phyloP scores from a whole-genome alignment of 2,329 filamentous ascomycete genomes.

The Fusarium gaditjirri region DNA sequence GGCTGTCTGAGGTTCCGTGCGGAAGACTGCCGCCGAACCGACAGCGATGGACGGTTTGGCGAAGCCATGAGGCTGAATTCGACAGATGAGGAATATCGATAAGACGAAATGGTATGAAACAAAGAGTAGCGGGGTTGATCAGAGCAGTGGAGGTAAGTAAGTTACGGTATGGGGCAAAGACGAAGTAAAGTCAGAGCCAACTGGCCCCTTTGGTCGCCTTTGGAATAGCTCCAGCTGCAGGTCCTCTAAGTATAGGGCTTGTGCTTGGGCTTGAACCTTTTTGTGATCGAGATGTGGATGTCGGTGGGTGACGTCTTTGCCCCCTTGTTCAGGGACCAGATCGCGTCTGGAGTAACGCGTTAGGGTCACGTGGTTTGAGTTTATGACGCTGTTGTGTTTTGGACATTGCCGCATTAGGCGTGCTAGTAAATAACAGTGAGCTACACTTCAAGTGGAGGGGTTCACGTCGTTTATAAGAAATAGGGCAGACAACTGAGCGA shows the following conservation, averaged over 20 bases:
- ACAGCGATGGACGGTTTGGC: conserved; percentile 43
- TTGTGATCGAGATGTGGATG: conserved; percentile 23
- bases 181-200: conserved; percentile 19
- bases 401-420: conserved; percentile 12
- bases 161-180: conserved; percentile 13
- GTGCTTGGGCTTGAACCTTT: conserved; percentile 11
- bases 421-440: background rate
- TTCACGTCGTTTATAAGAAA: background rate
- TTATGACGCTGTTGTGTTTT: conserved; percentile 29
- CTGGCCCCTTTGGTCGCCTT: conserved; percentile 32
- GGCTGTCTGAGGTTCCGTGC: conserved; percentile 42
- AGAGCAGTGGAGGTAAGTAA: background rate
- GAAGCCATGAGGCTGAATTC: conserved; percentile 44
- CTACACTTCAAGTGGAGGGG: background rate
- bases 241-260: background rate
- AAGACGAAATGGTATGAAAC: conserved; percentile 8
- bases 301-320: conserved; percentile 33
- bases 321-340: conserved; percentile 21
- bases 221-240: conserved; percentile 23
- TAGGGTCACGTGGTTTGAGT: conserved; percentile 19
- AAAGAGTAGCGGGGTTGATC: conserved; percentile 22
- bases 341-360: conserved; percentile 36
- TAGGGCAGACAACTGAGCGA: background rate
- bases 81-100: conserved; percentile 26
- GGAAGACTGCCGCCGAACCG: conserved; percentile 51